Base-by-base conservation (phyloP, 352 stramenopile genomes). In the Globisporangium ultimum region DNA sequence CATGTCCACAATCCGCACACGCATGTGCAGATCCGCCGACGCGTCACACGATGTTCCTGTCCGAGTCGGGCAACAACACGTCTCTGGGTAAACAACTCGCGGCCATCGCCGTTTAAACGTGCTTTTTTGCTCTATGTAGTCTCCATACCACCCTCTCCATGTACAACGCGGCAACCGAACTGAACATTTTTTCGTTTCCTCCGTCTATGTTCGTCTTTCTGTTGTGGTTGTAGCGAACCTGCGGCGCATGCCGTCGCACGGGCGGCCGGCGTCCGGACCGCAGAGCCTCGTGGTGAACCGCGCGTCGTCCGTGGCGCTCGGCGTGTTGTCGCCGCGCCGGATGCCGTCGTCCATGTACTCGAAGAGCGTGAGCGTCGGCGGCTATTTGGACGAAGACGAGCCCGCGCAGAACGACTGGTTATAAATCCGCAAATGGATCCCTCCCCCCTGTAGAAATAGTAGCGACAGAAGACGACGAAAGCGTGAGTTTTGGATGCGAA, bases 361-460 rank as follows among this genome's bases (percentile, higher is more conserved):
- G 45, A 93, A 93, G 74, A 93, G 83, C 58, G 73, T 93, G 46
- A 93, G 77, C 53, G 64, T 86, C 41, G 71, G 50, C 32, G 73
- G 63, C 45, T 53, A 88, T 43, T 68, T 83, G 60, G 77, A 88
- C 42, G 80, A 90, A 42, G 80, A 89, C 40, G 79, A 89, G 58
- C 83, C 83, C 40, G 71, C 78, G 43, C 67, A 82, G 66, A 87
- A 84, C 68, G 74, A 88, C 58, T 92, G 83, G 83, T 76, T 90
- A 61, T 92, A 88, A 74, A 55, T 62, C 66, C 34, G 53, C 40
- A 47, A 17, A 49, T 15, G 28, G 24, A 62, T 45, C 57, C 53
- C 24, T 61, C 24, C 5, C 24, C 28, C 28, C 28, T 36, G 55
- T 51, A 58, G 50, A 64, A 48, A 48, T 58, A 64, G 32, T 52